Evolutionary conservation across 352 stramenopile genomes (phyloP).

Genomic region (Phytophthora sp.): DNA sequence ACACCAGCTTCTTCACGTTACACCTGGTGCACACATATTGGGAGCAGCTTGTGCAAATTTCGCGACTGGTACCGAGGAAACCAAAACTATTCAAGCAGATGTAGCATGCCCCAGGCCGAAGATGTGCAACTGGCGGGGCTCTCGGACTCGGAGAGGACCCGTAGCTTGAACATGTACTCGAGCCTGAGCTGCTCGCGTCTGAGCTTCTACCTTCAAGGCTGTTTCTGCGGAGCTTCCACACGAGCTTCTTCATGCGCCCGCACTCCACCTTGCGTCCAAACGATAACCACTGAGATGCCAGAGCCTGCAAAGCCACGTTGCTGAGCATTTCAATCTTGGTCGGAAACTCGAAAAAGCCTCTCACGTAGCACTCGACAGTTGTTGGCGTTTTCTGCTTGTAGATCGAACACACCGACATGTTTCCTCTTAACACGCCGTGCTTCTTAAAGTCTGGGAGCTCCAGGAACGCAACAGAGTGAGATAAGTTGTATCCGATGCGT

Average conservation of each 20-base stretch:
- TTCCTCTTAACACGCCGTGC: slow-evolving; percentile 36
- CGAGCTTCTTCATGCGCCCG: slow-evolving; percentile 50
- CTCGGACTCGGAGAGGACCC: neutral
- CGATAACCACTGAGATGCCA: slow-evolving; percentile 32
- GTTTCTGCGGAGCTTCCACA: slow-evolving; percentile 36
- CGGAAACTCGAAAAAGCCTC: slow-evolving; percentile 46
- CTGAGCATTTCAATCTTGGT: slow-evolving; percentile 34
- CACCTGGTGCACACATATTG: slow-evolving; percentile 30
- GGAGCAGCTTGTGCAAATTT: slow-evolving; percentile 25
- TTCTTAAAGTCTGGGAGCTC: slow-evolving; percentile 27
- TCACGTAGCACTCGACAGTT: slow-evolving; percentile 44
- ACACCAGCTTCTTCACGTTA: slow-evolving; percentile 26
- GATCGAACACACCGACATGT: slow-evolving; percentile 51
- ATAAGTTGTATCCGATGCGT: slow-evolving; percentile 46
- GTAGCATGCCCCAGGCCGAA: slow-evolving; percentile 7
- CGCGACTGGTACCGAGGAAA: slow-evolving; percentile 21
- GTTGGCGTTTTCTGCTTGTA: slow-evolving; percentile 38
- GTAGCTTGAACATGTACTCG: slow-evolving; percentile 16
- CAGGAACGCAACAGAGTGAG: slow-evolving; percentile 50
- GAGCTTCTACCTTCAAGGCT: slow-evolving; percentile 10
- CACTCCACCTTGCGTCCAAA: slow-evolving; percentile 35
- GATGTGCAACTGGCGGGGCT: neutral
- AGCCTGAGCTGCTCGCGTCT: neutral
- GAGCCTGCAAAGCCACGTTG: slow-evolving; percentile 26
- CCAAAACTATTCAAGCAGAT: slow-evolving; percentile 29